Base-by-base conservation (phyloP, 148 eudicot species). In the Camellia japonica region DNA sequence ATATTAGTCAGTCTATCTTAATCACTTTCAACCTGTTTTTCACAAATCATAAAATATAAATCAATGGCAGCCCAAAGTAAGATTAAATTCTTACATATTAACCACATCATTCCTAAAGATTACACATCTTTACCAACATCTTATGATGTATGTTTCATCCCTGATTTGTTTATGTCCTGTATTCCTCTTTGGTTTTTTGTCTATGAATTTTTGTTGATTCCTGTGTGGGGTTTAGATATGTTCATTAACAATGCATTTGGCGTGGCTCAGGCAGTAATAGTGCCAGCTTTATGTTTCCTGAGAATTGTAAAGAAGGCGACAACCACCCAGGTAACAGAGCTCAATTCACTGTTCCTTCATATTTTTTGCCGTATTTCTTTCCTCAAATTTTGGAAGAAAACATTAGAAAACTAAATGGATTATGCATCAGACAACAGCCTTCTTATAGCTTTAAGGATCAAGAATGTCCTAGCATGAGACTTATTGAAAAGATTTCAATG, bases 231-330 rank as follows among this genome's bases (percentile, higher is more conserved):
- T 74, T 18, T 9, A 23, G 4, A 30, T 30, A 30, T 73, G 66
- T 67, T 74, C 19, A 74, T 14, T 23, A 58, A 56, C 5, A 16
- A 43, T 41, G 52, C 30, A 59, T 74, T 59, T 60, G 78, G 67
- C 0, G 6, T 49, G 52, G 0, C 83, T 75, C 86, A 93, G 97
- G 87, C 91, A 42, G 68, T 93, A 68, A 86, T 93, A 77, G 76
- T 93, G 82, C 97, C 97, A 78, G 77, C 94, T 65, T 67, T 93
- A 66, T 91, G 94, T 82, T 93, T 83, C 80, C 72, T 93, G 66
- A 91, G 68, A 73, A 90, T 93, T 19, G 58, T 87, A 75, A 87
- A 85, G 75, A 91, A 90, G 63, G 97, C 94, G 4, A 89, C 97
- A 63, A 86, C 41, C 14, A 80, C 78, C 14, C 97, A 93, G 94